Conservation (phyloP, 1,284 basidiomycete species). For the Crepidotus sp. region DNA sequence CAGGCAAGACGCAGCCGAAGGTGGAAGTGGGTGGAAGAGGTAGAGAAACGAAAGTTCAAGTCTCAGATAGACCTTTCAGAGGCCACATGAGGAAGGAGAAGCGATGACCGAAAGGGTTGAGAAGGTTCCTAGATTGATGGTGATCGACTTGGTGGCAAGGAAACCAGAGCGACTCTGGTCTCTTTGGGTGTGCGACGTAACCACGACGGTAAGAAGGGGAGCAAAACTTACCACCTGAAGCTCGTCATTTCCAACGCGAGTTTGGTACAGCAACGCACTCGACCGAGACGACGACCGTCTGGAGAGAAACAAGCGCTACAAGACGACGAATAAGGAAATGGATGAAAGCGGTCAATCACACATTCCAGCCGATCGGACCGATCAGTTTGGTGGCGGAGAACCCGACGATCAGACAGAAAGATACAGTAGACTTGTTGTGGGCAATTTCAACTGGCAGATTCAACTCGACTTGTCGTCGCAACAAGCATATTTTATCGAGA, state of each 20-base stretch:
- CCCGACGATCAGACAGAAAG: neutral
- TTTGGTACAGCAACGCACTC: no score
- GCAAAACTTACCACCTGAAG: neutral
- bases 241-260: no score
- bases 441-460: neutral
- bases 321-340: neutral
- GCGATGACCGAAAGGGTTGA: conserved; percentile 10
- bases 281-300: no score
- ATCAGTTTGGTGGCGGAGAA: neutral
- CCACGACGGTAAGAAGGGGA: neutral
- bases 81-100: conserved; percentile 14
- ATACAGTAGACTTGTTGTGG: neutral
- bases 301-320: no score
- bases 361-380: neutral
- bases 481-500: no score
- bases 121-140: conserved; percentile 10
- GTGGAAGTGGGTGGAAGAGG: neutral
- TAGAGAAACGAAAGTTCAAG: neutral
- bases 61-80: conserved; percentile 3
- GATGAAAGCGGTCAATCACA: neutral
- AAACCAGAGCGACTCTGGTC: neutral
- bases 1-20: conserved; percentile 9
- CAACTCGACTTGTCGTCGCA: neutral
- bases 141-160: conserved; percentile 7
- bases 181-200: neutral